Percentiles rank a stretch among this genome's conserved stretches.
Conservation (phyloP, 345 rosid species). For the Salix dunnii region DNA sequence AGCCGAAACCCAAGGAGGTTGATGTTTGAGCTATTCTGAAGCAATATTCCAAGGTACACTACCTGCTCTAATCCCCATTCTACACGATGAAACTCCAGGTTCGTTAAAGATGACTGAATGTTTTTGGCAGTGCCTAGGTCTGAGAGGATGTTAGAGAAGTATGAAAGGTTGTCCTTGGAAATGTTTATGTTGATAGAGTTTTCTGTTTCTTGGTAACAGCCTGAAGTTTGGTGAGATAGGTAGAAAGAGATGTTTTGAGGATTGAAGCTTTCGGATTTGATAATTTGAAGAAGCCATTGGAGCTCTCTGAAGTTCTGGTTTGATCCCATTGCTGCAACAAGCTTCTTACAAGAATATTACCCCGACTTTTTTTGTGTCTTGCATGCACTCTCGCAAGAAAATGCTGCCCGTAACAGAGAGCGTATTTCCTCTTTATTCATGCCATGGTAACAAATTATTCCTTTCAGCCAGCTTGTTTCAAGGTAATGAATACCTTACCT, state of each 20-base stretch:
- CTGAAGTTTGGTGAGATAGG: slow-evolving; percentile 49
- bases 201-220: slow-evolving; percentile 61
- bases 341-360: not conserved
- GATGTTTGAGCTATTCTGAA: slow-evolving; percentile 53
- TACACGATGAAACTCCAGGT: slow-evolving; percentile 63
- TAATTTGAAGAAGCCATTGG: slow-evolving; percentile 55
- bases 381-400: not conserved
- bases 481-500: slow-evolving; percentile 12
- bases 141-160: slow-evolving; percentile 51
- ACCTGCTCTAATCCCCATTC: slow-evolving; percentile 62
- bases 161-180: slow-evolving; percentile 31
- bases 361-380: not conserved
- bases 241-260: slow-evolving; percentile 62
- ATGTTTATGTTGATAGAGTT: slow-evolving; percentile 62
- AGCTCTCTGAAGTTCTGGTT: slow-evolving; percentile 55
- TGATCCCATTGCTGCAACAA: slow-evolving; percentile 45
- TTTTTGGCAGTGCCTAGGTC: slow-evolving; percentile 44
- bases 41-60: slow-evolving; percentile 47
- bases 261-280: slow-evolving; percentile 48
- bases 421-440: not conserved
- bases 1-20: slow-evolving; percentile 55
- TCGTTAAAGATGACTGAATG: slow-evolving; percentile 40
- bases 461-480: slow-evolving; percentile 6
- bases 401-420: not conserved
- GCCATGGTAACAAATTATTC: slow-evolving; percentile 7